Percentiles rank a stretch among this genome's conserved stretches.
Conservation (phyloP, 768 basidiomycete species). For the Mycena rebaudengoi region DNA sequence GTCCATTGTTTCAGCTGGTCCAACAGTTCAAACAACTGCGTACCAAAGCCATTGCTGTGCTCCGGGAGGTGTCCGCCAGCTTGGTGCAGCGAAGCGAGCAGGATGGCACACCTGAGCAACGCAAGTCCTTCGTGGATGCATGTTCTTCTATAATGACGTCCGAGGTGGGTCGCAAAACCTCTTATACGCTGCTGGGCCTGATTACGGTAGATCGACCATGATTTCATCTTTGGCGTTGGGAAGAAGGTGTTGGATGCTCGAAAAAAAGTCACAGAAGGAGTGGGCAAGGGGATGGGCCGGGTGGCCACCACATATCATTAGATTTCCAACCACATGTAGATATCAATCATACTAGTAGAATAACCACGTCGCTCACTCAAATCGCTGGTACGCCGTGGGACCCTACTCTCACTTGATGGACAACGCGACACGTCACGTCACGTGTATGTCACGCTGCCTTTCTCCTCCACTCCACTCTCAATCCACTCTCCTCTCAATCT, state of each 20-base stretch:
- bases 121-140: slow-evolving; percentile 59
- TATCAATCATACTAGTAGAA: neutral
- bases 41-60: slow-evolving; percentile 53
- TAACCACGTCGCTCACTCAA: neutral
- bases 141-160: slow-evolving; percentile 51
- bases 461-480: neutral
- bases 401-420: too few species aligned
- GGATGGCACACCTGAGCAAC: slow-evolving; percentile 60
- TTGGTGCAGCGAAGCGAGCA: slow-evolving; percentile 60
- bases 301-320: slow-evolving; percentile 51
- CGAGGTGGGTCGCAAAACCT: slow-evolving; percentile 37
- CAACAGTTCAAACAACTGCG: slow-evolving; percentile 72
- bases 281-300: slow-evolving; percentile 73
- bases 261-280: slow-evolving; percentile 75
- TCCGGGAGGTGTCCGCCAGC: slow-evolving; percentile 66
- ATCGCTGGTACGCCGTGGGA: neutral
- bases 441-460: neutral
- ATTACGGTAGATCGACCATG: slow-evolving; percentile 63
- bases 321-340: neutral
- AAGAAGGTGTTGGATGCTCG: slow-evolving; percentile 76
- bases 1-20: slow-evolving; percentile 65
- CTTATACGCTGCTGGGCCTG: neutral
- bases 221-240: slow-evolving; percentile 66
- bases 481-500: neutral
- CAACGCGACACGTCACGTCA: slow-evolving; percentile 13